phyloP scores from a whole-genome alignment of 2,329 filamentous ascomycete genomes.

The Alternaria sp. region DNA sequence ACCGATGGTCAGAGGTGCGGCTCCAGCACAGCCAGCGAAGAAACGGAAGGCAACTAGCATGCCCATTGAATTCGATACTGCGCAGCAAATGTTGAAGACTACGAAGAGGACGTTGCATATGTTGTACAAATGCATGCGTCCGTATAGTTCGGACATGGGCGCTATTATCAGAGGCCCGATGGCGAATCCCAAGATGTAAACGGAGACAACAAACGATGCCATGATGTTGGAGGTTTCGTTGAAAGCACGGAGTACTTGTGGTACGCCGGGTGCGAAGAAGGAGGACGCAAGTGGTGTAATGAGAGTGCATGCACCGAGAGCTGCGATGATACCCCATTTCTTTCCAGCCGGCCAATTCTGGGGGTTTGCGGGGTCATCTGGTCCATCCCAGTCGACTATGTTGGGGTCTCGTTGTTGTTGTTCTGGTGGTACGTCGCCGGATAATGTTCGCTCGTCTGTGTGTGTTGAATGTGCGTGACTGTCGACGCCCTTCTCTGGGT shows the following conservation, averaged over 20 bases:
- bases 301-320: conserved; percentile 48
- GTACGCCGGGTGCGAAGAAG: conserved; percentile 68
- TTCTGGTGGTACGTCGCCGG: conserved; percentile 12
- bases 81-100: conserved; percentile 58
- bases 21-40: conserved; percentile 46
- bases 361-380: conserved; percentile 51
- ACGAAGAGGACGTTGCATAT: conserved; percentile 60
- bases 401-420: conserved; percentile 34
- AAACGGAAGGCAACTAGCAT: conserved; percentile 52
- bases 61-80: conserved; percentile 41
- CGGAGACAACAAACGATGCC: conserved; percentile 49
- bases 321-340: conserved; percentile 49
- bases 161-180: conserved; percentile 50
- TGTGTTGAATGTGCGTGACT: conserved; percentile 35
- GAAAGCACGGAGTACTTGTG: conserved; percentile 53
- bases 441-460: conserved; percentile 37
- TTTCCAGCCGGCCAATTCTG: conserved; percentile 48
- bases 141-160: conserved; percentile 50
- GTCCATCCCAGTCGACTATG: conserved; percentile 46
- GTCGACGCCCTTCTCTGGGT: conserved; percentile 40
- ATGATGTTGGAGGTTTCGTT: conserved; percentile 41
- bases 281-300: conserved; percentile 51
- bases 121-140: conserved; percentile 43
- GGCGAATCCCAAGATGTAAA: conserved; percentile 52
- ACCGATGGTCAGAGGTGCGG: conserved; percentile 46